Evolutionary conservation across 306 rosid genomes (phyloP), one percentile per base, ranked within the genome.

Genomic region (Cercis canadensis): DNA sequence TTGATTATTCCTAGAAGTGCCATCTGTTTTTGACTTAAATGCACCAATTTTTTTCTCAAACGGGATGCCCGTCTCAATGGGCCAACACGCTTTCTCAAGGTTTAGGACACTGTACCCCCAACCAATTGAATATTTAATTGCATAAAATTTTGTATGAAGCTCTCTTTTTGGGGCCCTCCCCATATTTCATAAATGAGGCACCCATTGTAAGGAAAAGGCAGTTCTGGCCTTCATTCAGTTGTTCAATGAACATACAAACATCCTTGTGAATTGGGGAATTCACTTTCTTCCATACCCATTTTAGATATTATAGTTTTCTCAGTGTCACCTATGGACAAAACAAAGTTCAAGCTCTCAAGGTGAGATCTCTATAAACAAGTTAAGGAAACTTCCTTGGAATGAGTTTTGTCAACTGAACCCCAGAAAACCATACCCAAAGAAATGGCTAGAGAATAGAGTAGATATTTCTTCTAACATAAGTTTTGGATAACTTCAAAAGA

Each of bases 1-100:
- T 90, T 83, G 89, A 86, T 79, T 83, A 73, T 88, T 86, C 92
- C 92, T 78, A 81, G 90, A 90, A 87, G 71, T 80, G 81, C 58
- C 70, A 60, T 74, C 83, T 71, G 81, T 71, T 77, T 59, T 77
- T 77, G 83, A 81, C 90, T 83, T 88, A 46, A 90, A 81, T 79
- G 94, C 75, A 72, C 65, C 50, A 32, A 33, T 49, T 60, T 78
- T 62, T 58, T 40, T 60, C 3, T 74, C 69, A 62, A 76, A 47
- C 74, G 18, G 80, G 83, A 81, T 86, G 86, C 88, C 85, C 75
- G 78, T 77, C 84, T 75, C 69, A 18, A 53, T 56, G 81, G 72
- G 60, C 80, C 86, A 75, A 79, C 89, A 56, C 86, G 80, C 77
- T 81, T 82, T 78, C 87, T 80, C 82, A 58, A 58, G 77, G 75